Evolutionary conservation across 306 rosid genomes (phyloP), one percentile per base, ranked within the genome.

Genomic region (Cicer yamashitae): DNA sequence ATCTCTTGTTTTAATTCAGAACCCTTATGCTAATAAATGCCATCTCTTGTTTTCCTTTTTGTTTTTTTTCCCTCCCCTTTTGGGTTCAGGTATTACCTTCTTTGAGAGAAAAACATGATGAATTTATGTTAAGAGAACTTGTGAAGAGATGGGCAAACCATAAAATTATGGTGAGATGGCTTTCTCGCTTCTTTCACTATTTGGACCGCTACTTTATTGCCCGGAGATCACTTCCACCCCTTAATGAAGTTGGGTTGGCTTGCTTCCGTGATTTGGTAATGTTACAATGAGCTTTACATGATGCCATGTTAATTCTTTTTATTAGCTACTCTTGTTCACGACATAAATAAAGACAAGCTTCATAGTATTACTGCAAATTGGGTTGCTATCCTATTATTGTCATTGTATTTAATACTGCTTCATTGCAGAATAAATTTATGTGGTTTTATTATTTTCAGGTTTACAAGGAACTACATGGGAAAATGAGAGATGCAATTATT

Each of bases 401-500:
- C 56, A 15, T 70, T 67, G 72, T 75, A 70, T 57, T 65, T 56
- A 38, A 53, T 47, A 9, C 54, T 71, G 34, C 25, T 66, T 75
- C 12, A 10, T 76, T 44, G 30, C 69, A 40, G 22, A 48, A 70
- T 58, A 70, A 69, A 52, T 45, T 57, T 34, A 38, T 17, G 39
- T 22, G 38, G 50, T 68, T 77, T 77, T 67, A 34, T 61, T 69
- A 22, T 61, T 84, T 48, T 7, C 85, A 94, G 98, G 96, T 94
- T 70, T 90, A 91, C 81, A 79, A 68, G 79, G 97, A 90, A 83
- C 73, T 94, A 52, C 86, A 81, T 70, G 88, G 85, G 76, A 90
- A 90, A 75, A 92, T 83, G 58, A 91, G 93, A 81, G 97, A 83
- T 83, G 97, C 97, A 57, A 92, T 94, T 52, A 90, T 94, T 79